phyloP scores from a whole-genome alignment of 2,329 filamentous ascomycete genomes.

The Neonectria neomacrospora region DNA sequence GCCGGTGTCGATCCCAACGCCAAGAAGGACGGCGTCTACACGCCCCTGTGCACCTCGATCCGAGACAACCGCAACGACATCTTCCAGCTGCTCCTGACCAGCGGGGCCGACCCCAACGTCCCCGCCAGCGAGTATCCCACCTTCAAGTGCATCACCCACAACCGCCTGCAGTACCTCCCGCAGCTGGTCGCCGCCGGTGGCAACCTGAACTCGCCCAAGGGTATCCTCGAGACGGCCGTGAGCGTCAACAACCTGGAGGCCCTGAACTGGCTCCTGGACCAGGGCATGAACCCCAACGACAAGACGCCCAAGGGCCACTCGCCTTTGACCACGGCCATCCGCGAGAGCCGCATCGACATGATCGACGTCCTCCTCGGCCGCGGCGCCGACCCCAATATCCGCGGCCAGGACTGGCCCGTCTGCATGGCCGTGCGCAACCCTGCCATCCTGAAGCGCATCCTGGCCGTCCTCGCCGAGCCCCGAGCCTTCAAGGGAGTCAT shows the following conservation, averaged over 20 bases:
- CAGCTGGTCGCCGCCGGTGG: slow-evolving; percentile 69
- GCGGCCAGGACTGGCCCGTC: slow-evolving; percentile 77
- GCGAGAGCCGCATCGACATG: slow-evolving; percentile 67
- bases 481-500: slow-evolving; percentile 73
- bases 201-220: slow-evolving; percentile 68
- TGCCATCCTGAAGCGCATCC: slow-evolving; percentile 66
- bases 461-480: slow-evolving; percentile 66
- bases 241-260: slow-evolving; percentile 70
- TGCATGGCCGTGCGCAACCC: slow-evolving; percentile 75
- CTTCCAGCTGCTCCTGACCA: slow-evolving; percentile 66
- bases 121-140: slow-evolving; percentile 72
- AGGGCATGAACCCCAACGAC: slow-evolving; percentile 70
- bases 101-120: slow-evolving; percentile 71
- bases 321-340: slow-evolving; percentile 73
- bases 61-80: slow-evolving; percentile 73
- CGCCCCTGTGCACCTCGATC: slow-evolving; percentile 74
- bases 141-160: slow-evolving; percentile 76
- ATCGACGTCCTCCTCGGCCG: slow-evolving; percentile 67
- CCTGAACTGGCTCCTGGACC: slow-evolving; percentile 68
- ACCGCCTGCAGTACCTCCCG: slow-evolving; percentile 69
- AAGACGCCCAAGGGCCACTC: slow-evolving; percentile 67
- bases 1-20: slow-evolving; percentile 69
- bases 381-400: slow-evolving; percentile 70
- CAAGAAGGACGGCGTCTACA: slow-evolving; percentile 74
- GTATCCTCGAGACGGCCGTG: slow-evolving; percentile 74